These are phyloP conservation scores for Rhodotorula sp. DNA, from an alignment of 1,284 basidiomycete species.

Conservation along the genomic window DNA sequence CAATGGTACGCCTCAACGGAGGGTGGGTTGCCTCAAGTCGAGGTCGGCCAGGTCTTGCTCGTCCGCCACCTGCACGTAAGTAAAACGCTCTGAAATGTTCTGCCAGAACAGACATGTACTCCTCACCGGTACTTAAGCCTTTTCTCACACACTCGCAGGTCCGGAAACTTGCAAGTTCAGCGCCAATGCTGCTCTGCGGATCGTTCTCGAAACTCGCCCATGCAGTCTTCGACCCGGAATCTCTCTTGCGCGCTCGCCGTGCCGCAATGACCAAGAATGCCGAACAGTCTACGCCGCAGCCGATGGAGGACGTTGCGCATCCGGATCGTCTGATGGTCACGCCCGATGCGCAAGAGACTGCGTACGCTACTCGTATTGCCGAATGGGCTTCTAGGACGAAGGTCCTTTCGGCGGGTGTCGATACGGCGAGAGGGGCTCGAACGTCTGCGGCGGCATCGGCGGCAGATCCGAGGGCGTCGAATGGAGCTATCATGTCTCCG, in stretches of 20 bases:
- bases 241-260: neutral
- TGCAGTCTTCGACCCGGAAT: neutral
- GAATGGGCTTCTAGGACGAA: no score
- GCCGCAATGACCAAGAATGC: neutral
- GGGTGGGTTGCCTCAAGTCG: neutral
- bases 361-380: no score
- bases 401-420: no score
- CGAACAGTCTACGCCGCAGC: no score
- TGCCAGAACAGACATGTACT: no score
- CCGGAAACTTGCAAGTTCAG: neutral
- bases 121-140: no score
- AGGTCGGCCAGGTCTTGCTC: neutral
- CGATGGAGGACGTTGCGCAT: no score
- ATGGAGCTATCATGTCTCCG: neutral
- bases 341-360: no score
- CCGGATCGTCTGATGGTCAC: no score
- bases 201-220: neutral
- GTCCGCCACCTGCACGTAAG: neutral
- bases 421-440: no score
- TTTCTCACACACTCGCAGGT: neutral
- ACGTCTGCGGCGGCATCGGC: no score
- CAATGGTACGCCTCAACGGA: slow-evolving; percentile 16
- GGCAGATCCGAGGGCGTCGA: neutral
- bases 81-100: neutral
- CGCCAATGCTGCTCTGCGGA: slow-evolving; percentile 4